phyloP scores from a whole-genome alignment of 129 eudicot genomes.

The Artemisia tridentata region DNA sequence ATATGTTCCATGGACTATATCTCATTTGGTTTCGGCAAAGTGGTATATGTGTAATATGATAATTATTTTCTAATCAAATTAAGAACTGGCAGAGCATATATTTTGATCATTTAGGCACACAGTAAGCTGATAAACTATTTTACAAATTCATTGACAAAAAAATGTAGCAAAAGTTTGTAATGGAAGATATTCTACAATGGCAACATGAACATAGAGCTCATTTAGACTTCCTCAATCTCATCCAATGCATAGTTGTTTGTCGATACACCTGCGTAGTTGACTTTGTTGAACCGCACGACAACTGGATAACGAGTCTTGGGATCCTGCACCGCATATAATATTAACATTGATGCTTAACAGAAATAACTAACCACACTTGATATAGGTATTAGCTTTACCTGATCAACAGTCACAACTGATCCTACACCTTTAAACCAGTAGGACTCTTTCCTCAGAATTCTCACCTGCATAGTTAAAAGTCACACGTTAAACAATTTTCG shows the following conservation, averaged over 20 bases:
- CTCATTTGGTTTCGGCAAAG: not conserved
- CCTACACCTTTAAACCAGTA: constrained; percentile 67
- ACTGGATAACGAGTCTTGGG: constrained; percentile 93
- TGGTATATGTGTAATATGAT: not conserved
- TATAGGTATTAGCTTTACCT: constrained; percentile 26
- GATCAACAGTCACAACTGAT: constrained; percentile 64
- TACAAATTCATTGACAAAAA: constrained; percentile 25
- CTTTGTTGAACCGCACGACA: constrained; percentile 95
- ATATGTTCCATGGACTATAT: not conserved
- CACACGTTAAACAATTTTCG: too few species aligned
- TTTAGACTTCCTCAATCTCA: constrained; percentile 66
- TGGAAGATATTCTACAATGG: constrained; percentile 31
- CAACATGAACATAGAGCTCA: constrained; percentile 27
- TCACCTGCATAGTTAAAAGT: constrained; percentile 52
- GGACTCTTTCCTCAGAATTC: constrained; percentile 86
- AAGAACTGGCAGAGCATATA: constrained; percentile 4
- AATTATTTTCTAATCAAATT: constrained; percentile 2
- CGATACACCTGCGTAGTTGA: constrained; percentile 92
- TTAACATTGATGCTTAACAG: not conserved
- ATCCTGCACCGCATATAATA: constrained; percentile 52
- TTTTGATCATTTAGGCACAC: constrained; percentile 24
- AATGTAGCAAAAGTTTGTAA: constrained; percentile 28
- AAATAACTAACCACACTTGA: constrained; percentile 39
- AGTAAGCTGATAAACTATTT: constrained; percentile 28
- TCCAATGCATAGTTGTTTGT: constrained; percentile 99